Evolutionary conservation across 176 grass and related monocot species (phyloP).

Genomic region (Oryza meridionalis): DNA sequence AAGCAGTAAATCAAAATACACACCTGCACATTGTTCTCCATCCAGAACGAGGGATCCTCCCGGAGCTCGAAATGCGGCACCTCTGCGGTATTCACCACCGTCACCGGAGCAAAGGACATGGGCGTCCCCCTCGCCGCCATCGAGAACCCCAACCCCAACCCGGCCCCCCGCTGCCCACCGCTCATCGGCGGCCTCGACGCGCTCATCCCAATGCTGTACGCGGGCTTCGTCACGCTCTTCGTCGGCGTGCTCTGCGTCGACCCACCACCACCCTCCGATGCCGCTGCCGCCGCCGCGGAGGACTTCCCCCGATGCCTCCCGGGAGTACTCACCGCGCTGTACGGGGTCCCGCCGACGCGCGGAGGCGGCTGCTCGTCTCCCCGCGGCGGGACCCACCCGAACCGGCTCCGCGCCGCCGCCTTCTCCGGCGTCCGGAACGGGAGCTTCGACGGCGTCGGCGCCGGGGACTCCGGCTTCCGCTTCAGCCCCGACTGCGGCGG

Average conservation of each 20-base stretch:
- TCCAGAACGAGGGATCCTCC: conserved; percentile 95
- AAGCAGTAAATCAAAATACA: not conserved
- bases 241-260: conserved; percentile 79
- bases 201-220: conserved; percentile 50
- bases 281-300: not conserved
- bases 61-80: conserved; percentile 80
- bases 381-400: conserved; percentile 63
- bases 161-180: conserved; percentile 29
- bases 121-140: conserved; percentile 43
- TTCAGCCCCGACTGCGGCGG: conserved; percentile 43
- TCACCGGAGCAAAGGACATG: conserved; percentile 24
- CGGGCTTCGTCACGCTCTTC: conserved; percentile 80
- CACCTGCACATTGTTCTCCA: conserved; percentile 97
- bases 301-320: conserved; percentile 51
- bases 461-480: conserved; percentile 66
- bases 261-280: conserved; percentile 53
- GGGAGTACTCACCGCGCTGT: conserved; percentile 43
- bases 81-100: conserved; percentile 56
- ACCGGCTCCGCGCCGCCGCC: conserved; percentile 51
- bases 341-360: conserved; percentile 36
- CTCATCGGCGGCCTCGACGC: conserved; percentile 57
- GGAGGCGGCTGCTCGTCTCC: conserved; percentile 41
- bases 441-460: conserved; percentile 61
- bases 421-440: conserved; percentile 87
- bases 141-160: conserved; percentile 30